Evolutionary conservation across 371 early-diverging fungal genomes (phyloP).

Genomic region (Mucor irregularis): DNA sequence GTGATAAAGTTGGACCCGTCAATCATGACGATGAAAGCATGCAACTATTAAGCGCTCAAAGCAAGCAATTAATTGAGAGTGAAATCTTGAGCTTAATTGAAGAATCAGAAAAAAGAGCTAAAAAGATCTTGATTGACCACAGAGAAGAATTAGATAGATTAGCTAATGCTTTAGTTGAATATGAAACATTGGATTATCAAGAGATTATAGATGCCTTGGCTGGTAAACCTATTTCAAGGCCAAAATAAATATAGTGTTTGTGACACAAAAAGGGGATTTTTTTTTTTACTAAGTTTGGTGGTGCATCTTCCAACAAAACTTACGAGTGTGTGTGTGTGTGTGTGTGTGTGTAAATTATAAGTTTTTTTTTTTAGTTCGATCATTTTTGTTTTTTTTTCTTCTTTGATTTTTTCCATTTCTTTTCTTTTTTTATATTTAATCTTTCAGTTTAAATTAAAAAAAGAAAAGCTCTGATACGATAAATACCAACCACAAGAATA

Average conservation of each 20-base stretch:
- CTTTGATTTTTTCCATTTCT: not conserved
- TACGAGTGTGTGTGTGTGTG: no score
- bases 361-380: no score
- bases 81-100: conserved; percentile 81
- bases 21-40: conserved; percentile 68
- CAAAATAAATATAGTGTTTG: conserved; percentile 4
- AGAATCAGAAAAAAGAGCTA: conserved; percentile 64
- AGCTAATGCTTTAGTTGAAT: conserved; percentile 89
- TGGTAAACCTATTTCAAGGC: conserved; percentile 62
- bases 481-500: no score
- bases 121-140: conserved; percentile 67
- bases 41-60: conserved; percentile 68
- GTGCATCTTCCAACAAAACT: no score
- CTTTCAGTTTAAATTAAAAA: no score
- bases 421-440: not conserved
- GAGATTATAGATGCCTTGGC: conserved; percentile 82
- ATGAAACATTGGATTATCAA: conserved; percentile 89
- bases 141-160: conserved; percentile 88
- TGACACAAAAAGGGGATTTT: not conserved
- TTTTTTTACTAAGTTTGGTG: not conserved
- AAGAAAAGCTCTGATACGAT: no score
- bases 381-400: not conserved
- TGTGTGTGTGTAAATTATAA: no score
- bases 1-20: conserved; percentile 80
- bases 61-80: conserved; percentile 79